A percentile compares a stretch with the other conserved stretches of the same genome.
Evolutionary conservation across 306 rosid species (phyloP).

Genomic region (Malus sieversii): DNA sequence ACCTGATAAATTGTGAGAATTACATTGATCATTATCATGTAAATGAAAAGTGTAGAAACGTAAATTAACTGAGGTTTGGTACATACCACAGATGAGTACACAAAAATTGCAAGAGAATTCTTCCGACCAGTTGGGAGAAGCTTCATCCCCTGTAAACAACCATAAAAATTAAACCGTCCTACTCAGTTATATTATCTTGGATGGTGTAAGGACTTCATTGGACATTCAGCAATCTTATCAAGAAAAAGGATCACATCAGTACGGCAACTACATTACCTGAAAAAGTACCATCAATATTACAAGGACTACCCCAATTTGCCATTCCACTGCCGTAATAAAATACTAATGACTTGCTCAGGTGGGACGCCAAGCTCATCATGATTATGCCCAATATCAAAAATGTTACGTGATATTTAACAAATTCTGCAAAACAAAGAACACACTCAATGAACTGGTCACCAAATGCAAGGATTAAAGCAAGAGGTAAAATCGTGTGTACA

Average conservation of each 20-base stretch:
- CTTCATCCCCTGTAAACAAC: constrained; percentile 75
- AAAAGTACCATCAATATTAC: constrained; percentile 75
- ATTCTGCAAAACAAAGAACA: constrained; percentile 46
- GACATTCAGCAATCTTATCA: neutral
- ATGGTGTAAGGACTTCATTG: neutral
- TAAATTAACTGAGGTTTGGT: constrained; percentile 16
- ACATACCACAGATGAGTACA: constrained; percentile 71
- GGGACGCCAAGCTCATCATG: constrained; percentile 65
- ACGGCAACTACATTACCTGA: constrained; percentile 50
- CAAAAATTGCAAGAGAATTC: constrained; percentile 66
- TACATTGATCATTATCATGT: constrained; percentile 10
- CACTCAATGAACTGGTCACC: constrained; percentile 3
- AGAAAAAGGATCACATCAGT: neutral
- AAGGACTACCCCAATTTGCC: constrained; percentile 69
- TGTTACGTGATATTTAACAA: constrained; percentile 47
- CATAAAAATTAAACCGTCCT: constrained; percentile 18
- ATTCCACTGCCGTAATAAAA: constrained; percentile 81
- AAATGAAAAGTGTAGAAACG: constrained; percentile 4
- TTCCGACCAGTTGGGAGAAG: constrained; percentile 92
- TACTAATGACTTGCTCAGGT: constrained; percentile 58
- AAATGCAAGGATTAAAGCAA: neutral
- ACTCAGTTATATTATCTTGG: neutral
- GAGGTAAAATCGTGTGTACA: constrained; percentile 1
- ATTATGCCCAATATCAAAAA: constrained; percentile 50
- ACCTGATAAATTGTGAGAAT: constrained; percentile 39